Evolutionary conservation across 2,329 filamentous ascomycete species (phyloP), one percentile per base, ranked within the genome.

Genomic region (Paecilomyces niveus): DNA sequence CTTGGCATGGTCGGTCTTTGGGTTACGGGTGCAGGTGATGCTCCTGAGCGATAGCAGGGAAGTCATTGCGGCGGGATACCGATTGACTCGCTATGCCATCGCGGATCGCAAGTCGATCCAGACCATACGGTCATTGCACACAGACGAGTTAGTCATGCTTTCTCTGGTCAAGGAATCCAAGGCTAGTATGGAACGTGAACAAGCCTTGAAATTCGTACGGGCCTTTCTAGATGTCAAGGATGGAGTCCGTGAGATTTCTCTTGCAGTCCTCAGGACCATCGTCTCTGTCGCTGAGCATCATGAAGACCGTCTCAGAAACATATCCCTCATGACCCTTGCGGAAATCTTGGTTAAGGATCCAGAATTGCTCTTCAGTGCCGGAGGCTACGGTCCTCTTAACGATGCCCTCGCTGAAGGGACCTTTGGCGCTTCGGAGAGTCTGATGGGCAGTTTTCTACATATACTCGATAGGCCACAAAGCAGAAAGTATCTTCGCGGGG

Each of bases 141-240:
- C 92, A 0, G 95, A 99, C 72, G 93, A 91, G 67, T 80, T 97
- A 21, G 92, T 97, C 29, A 91, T 96, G 45, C 81, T 93, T 67
- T 97, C 94, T 0, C 79, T 99, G 33, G 91, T 95, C 63, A 97
- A 97, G 71, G 94, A 97, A 72, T 89, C 89, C 69, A 97, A 97
- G 73, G 90, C 93, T n/a, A 92, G 93, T 65, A 90, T 99, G 18
- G 94, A 99, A 77, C 85, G 95, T 57, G 94, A 99, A 73, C 94
- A 99, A 75, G 94, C 94, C 11, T 80, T 99, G 67, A 99, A 99
- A 72, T 97, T 99, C 71, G 88, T 97, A 26, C 86, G 94, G 59
- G 90, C 92, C 9, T 99, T 99, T 68, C 79, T 99, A 2, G 94
- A 99, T 70, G 91, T 97, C 63, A 97, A 97, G 70, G 90, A 92